Evolutionary conservation across 208 protist species (phyloP), one percentile per base, ranked within the genome.

Genomic region (Herpetomonas muscarum): DNA sequence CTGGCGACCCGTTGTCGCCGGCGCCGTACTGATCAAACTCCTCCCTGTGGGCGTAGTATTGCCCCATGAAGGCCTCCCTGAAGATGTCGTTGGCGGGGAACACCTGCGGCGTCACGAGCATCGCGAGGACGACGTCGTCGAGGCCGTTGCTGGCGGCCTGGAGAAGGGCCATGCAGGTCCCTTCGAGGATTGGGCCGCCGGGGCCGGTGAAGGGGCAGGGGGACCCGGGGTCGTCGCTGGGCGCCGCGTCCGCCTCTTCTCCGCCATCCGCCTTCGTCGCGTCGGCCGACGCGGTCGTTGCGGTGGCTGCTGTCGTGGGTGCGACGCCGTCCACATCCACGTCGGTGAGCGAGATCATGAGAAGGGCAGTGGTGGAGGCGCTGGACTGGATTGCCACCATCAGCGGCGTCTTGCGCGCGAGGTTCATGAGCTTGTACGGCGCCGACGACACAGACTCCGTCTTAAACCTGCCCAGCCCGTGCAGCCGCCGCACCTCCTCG

Each of bases 351-450:
- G 62, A 64, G 47, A 76, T 74, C 1, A 81, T 64, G 30, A 93
- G 74, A 24, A 93, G 72, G 12, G 78, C 81, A 0, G 79, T 74
- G 17, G 74, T 67, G 5, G 72, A 68, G 42, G 81, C 64, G 19
- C 74, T 64, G 21, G 74, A 67, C 49, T 90, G 67, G 46, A 93
- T 82, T 7, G 85, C 85, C 10, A 72, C 56, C 30, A 93, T 69
- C 54, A 93, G 71, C 34, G 85, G 76, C 0, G 79, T 86, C 55
- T 76, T 78, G 17, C 77, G 77, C 31, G 76, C 60, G 31, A 76
- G 73, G 69, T 93, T 93, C 29, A 74, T 36, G 13, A 46, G 66
- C 64, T 62, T 70, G 60, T 25, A 78, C 53, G 2, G 65, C 12
- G 64, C 41, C 56, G 64, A 3, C 61, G 47, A 24, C 49, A 70